Base-by-base conservation (phyloP, 192 early-diverging fungal genomes). In the Allomyces javanicus region DNA sequence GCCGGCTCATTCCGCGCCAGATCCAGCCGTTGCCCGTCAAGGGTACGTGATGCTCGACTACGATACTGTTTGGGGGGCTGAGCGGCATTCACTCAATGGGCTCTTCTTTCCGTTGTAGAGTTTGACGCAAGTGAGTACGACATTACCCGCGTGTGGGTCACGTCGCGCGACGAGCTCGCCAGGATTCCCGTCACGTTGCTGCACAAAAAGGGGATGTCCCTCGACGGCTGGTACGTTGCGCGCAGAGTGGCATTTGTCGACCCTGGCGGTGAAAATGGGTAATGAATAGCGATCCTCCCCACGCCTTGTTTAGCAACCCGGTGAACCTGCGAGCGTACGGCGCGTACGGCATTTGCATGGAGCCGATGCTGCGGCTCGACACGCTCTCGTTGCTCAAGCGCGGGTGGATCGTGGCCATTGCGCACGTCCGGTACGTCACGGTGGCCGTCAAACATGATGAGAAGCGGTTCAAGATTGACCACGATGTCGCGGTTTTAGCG, bases 391-490 rank as follows among this genome's bases (percentile, higher is more conserved):
- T 92, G 6, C 67, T 92, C 62, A 85, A 85, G 45, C 75, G 89
- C 50, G 88, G 88, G 9, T 92, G 89, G 87, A 73, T 85, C 12
- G 84, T 87, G 70, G 89, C 86, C 0, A 67, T 91, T 63, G 87
- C 89, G 25, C 90, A 92, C 76, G 87, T 90, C 1, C 72, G 90
- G 33, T 40, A 40, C 33, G 33, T 0, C 3, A 40, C 33, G 33
- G 0, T 9, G 33, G 0, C 33, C 7, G 7, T 7, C 33, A 40
- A 40, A 0, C 7, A 3, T 40, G 33, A 9, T 0, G 9, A 40
- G 4, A 1, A 7, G 7, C 0, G 5, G 33, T 40, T 40, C 33
- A 9, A 40, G 33, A 7, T 7, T 40, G 7, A 7, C 7, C 3
- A 40, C 9, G 0, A 40, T 40, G 33, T 40, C 7, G 33, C 7